Evolutionary conservation across 1,139 yeast genomes (phyloP).

Genomic region (Pichia sp.): DNA sequence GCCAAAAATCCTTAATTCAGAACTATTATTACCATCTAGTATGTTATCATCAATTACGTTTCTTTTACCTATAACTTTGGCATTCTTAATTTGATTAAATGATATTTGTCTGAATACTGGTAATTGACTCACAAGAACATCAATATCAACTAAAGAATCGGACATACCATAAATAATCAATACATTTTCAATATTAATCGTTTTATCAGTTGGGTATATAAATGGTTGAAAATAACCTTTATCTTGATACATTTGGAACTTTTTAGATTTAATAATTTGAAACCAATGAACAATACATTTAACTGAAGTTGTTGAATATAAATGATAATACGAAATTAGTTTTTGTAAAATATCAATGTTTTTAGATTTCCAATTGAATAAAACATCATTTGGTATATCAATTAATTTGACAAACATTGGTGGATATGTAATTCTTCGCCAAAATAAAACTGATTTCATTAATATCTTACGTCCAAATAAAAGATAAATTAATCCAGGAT

Average conservation of each 20-base stretch:
- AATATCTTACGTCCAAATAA: conserved; percentile 71
- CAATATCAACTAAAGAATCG: conserved; percentile 82
- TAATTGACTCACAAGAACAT: conserved; percentile 58
- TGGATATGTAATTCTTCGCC: conserved; percentile 81
- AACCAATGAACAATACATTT: conserved; percentile 96
- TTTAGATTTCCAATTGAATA: conserved; percentile 72
- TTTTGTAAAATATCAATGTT: conserved; percentile 73
- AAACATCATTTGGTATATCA: conserved; percentile 56
- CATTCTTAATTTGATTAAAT: conserved; percentile 11
- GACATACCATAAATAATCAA: conserved; percentile 69
- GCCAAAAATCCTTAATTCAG: conserved; percentile 31
- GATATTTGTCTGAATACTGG: conserved; percentile 27
- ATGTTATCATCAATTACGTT: conserved; percentile 15
- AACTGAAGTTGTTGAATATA: conserved; percentile 86
- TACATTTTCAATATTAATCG: conserved; percentile 44
- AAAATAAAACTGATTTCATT: conserved; percentile 70
- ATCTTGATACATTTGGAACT: conserved; percentile 87
- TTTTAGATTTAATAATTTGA: conserved; percentile 74
- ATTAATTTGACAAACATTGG: conserved; percentile 70
- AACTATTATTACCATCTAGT: not conserved
- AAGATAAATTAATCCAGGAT: conserved; percentile 68
- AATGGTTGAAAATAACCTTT: conserved; percentile 43
- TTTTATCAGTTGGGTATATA: conserved; percentile 33
- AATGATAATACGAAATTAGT: conserved; percentile 68
- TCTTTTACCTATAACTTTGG: conserved; percentile 17